Evolutionary conservation across 1,284 basidiomycete species (phyloP).

Genomic region (Moniliophthora roreri): DNA sequence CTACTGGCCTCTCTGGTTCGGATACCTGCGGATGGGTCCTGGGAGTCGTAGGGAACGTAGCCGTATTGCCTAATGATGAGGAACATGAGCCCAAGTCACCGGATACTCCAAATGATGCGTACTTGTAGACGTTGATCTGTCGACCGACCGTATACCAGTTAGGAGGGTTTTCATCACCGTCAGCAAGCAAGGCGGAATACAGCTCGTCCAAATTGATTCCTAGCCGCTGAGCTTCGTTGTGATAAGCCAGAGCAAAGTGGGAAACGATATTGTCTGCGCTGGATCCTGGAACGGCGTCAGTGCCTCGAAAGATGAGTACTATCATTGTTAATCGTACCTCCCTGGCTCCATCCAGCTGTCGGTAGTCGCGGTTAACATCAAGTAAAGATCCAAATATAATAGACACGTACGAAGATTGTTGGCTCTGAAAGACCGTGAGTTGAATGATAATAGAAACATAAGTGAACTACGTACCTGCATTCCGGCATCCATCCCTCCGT

Average conservation of each 20-base stretch:
- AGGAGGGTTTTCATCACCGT: constrained; percentile 61
- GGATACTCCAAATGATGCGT: constrained; percentile 18
- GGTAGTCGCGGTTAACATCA: constrained; percentile 16
- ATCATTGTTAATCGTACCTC: constrained; percentile 37
- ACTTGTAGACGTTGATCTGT: constrained; percentile 69
- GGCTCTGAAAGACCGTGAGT: neutral
- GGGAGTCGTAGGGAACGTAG: constrained; percentile 61
- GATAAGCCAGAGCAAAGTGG: constrained; percentile 66
- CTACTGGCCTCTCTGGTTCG: constrained; percentile 70
- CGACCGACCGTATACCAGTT: constrained; percentile 69
- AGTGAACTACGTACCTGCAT: constrained; percentile 32
- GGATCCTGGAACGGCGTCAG: constrained; percentile 38
- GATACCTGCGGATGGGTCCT: constrained; percentile 58
- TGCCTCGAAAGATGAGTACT: neutral
- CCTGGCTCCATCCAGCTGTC: constrained; percentile 74
- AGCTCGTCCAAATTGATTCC: constrained; percentile 62
- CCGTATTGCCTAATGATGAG: constrained; percentile 51
- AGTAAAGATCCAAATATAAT: constrained; percentile 24
- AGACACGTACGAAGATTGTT: neutral
- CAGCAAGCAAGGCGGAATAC: constrained; percentile 57
- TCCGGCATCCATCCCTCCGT: constrained; percentile 76
- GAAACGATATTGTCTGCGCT: constrained; percentile 65
- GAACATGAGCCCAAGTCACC: neutral
- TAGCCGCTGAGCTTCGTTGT: constrained; percentile 58
- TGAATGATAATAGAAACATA: neutral